A percentile compares a stretch with the other conserved stretches of the same genome.
Evolutionary conservation across 2,329 filamentous ascomycete genomes (phyloP).

Genomic region (Nannizziopsis barbatae): DNA sequence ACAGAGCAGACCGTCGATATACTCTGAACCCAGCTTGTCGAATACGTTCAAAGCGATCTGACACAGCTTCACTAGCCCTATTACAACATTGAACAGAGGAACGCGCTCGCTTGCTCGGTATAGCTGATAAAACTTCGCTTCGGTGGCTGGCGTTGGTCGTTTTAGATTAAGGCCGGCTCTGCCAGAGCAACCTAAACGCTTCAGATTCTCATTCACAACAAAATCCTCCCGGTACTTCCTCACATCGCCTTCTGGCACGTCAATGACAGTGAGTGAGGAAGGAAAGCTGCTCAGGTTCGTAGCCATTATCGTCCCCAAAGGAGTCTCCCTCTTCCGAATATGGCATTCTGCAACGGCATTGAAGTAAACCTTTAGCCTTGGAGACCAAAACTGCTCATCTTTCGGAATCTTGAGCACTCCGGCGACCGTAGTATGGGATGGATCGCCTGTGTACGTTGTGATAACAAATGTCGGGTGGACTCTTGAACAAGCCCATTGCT

Average conservation of each 20-base stretch:
- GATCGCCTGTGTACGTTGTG: constrained; percentile 82
- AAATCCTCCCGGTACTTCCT: constrained; percentile 70
- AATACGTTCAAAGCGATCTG: constrained; percentile 83
- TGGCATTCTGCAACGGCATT: constrained; percentile 75
- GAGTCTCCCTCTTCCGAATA: constrained; percentile 70
- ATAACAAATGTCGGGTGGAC: constrained; percentile 84
- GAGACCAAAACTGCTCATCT: constrained; percentile 70
- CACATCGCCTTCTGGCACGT: constrained; percentile 76
- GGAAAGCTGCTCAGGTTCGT: constrained; percentile 90
- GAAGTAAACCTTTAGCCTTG: constrained; percentile 70
- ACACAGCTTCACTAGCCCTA: constrained; percentile 82
- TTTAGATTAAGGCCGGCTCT: constrained; percentile 73
- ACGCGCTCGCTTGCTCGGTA: constrained; percentile 81
- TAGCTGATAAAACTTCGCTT: constrained; percentile 82
- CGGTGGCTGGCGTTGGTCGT: constrained; percentile 65
- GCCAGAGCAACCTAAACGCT: constrained; percentile 82
- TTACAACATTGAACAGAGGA: constrained; percentile 62
- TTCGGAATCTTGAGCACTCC: constrained; percentile 71
- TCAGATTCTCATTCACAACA: constrained; percentile 88
- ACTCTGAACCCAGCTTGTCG: constrained; percentile 73
- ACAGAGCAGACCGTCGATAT: constrained; percentile 83
- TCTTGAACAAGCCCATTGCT: constrained; percentile 94
- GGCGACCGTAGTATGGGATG: constrained; percentile 63
- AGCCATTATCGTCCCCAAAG: constrained; percentile 76
- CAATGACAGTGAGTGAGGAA: constrained; percentile 81